These are phyloP conservation scores for Cicer cuneatum DNA, from an alignment of 306 rosid genomes.

Conservation along the genomic window DNA sequence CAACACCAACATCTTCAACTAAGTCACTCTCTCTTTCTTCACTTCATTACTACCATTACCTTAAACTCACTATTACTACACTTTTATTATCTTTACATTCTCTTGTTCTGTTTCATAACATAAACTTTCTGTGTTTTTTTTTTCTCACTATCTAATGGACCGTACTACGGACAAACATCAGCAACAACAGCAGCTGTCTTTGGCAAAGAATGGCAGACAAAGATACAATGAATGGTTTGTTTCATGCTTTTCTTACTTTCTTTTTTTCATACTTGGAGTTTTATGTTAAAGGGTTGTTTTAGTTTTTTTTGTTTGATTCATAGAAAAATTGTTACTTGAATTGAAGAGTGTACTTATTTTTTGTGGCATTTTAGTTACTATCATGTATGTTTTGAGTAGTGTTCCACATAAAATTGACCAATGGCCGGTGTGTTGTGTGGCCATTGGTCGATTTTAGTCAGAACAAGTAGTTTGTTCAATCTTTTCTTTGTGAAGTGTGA, in stretches of 20 bases:
- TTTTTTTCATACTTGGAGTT: background rate
- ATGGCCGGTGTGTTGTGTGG: background rate
- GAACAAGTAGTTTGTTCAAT: background rate
- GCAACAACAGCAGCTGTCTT: constrained; percentile 70
- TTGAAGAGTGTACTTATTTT: constrained; percentile 27
- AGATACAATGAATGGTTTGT: constrained; percentile 92
- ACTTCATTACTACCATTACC: constrained; percentile 49
- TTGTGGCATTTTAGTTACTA: constrained; percentile 11
- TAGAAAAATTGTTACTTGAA: constrained; percentile 12
- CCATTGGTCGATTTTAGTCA: background rate
- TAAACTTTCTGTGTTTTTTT: constrained; percentile 14
- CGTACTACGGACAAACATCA: constrained; percentile 68
- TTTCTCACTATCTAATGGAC: constrained; percentile 66
- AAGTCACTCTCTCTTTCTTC: constrained; percentile 61
- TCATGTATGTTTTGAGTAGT: constrained; percentile 20
- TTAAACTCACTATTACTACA: constrained; percentile 54
- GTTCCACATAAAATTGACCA: background rate
- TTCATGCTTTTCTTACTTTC: constrained; percentile 29
- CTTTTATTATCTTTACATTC: constrained; percentile 57
- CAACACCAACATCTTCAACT: constrained; percentile 61
- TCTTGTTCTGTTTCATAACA: constrained; percentile 31
- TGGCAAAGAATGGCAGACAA: constrained; percentile 74
- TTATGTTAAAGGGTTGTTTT: background rate
- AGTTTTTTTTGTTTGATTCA: constrained; percentile 43
- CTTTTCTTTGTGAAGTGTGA: constrained; percentile 8